Base-by-base conservation (phyloP, 2,329 filamentous ascomycete species). In the Claviceps purpurea region DNA sequence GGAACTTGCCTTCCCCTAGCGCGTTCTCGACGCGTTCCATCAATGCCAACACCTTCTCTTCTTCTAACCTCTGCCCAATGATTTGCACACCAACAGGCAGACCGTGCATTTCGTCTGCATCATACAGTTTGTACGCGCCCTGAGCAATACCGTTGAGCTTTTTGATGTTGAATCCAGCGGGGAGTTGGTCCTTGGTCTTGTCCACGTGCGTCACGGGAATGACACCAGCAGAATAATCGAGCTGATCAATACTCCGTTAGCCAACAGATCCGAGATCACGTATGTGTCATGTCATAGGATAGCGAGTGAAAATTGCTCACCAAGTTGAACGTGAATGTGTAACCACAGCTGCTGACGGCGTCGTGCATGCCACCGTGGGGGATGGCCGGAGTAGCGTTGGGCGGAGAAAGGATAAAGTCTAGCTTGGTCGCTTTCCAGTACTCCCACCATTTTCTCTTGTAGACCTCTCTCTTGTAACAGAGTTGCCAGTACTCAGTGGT, bases 281-380 rank as follows among this genome's bases (percentile, higher is more conserved):
- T 34, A 34, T 11, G 10, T 34, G 10, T 4, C 10, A 11, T 4
- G 30, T 1, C 30, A 34, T 4, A 34, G 30, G 10, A 11, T 34
- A 10, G 30, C 10, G 30, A 34, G 30, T 34, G 26, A 30, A 11
- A 11, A 4, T 34, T 39, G 22, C 49, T 68, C 70, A 87, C 84
- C 61, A 96, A 58, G 61, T 96, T 96, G 72, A 93, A 97, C 52
- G 95, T 69, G 64, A 96, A 95, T 0, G 90, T 96, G 63, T 97
- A 96, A 1, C 89, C 89, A 61, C 90, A 96, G 58, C 84, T 88
- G 56, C 85, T 86, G 45, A 93, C 82, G 2, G 88, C 88, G 60
- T 91, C 83, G 58, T 81, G 79, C 89, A 95, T 96, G 0, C 82
- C 89, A 47, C 83, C 80, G 64, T 95, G 89, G 1, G 89, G 89